These are phyloP conservation scores for Peziza echinospora DNA, from an alignment of 495 filamentous ascomycete genomes.

Conservation along the genomic window DNA sequence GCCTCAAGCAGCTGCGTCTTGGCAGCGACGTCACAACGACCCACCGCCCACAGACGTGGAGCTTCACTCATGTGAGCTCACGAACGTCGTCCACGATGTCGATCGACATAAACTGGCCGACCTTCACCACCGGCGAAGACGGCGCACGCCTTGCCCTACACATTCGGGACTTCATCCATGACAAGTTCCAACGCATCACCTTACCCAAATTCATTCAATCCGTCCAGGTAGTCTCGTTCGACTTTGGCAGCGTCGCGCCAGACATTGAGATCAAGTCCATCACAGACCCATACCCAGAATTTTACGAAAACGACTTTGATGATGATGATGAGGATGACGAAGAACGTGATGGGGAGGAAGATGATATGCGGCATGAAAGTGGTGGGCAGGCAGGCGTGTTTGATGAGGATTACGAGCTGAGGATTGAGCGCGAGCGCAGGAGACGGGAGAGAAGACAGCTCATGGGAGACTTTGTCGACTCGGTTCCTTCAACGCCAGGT, in stretches of 20 bases:
- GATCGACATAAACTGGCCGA: conserved; percentile 89
- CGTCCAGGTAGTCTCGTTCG: conserved; percentile 81
- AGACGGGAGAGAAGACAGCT: conserved; percentile 20
- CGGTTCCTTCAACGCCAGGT: neutral
- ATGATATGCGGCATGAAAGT: conserved; percentile 21
- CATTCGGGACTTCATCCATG: conserved; percentile 85
- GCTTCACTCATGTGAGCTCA: too few relatives aligned
- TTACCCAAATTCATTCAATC: conserved; percentile 92
- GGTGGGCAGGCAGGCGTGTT: conserved; percentile 19
- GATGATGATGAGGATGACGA: conserved; percentile 27
- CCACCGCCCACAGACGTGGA: too few relatives aligned
- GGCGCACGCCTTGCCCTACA: conserved; percentile 58
- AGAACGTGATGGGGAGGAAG: conserved; percentile 27
- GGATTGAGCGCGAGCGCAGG: conserved; percentile 24
- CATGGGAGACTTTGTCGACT: too few relatives aligned
- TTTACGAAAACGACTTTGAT: conserved; percentile 70
- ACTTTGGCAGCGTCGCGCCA: conserved; percentile 66
- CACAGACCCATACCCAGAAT: conserved; percentile 82
- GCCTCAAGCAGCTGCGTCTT: too few relatives aligned
- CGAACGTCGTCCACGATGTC: conserved; percentile 40
- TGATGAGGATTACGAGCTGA: conserved; percentile 23
- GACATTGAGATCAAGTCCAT: conserved; percentile 87
- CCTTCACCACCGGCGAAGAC: conserved; percentile 72
- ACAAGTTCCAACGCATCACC: conserved; percentile 75
- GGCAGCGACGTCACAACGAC: neutral